Base-by-base conservation (phyloP, 2,329 filamentous ascomycete species). In the Alternaria novae-zelandiae region DNA sequence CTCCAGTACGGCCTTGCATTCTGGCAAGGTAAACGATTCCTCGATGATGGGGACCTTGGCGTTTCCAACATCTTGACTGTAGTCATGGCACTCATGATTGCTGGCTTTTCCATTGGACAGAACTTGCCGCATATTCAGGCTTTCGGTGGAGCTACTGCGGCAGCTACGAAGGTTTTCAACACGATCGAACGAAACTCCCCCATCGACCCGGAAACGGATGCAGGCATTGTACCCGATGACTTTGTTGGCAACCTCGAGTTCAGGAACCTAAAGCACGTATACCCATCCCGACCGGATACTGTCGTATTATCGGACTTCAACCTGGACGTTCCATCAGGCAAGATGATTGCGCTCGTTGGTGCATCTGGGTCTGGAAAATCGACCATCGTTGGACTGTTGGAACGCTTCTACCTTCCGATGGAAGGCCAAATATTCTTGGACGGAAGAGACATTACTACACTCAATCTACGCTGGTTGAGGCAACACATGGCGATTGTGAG, bases 341-440 rank as follows among this genome's bases (percentile, higher is more conserved):
- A 97, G 82, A 94, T 92, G 17, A 97, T 95, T 3, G 96, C 96
- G 2, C 84, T 99, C 8, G 96, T 99, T 6, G 96, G 96, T 61
- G 93, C 95, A 0, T 98, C 95, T 11, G 96, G 95, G 11, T 96
- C 92, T 43, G 96, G 96, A 51, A 99, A 98, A 82, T 95, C 91
- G 73, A 98, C 96, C 0, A 94, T 98, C 65, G 91, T 98, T 26
- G 95, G 95, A 12, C 85, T 99, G 20, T 89, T 98, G 2, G 95
- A 98, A 81, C 89, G 96, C 17, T 98, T 98, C 79, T 99, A 99
- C 78, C 89, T 94, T 61, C 95, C 95, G 0, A 92, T 97, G 32
- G 87, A 87, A 28, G 96, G 96, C 21, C 82, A 87, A 20, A 89
- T 98, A 86, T 90, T 63, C 20, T 83, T 99, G 11, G 96, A 98